Evolutionary conservation across 768 basidiomycete species (phyloP).

Genomic region (Naganishia kalamii): DNA sequence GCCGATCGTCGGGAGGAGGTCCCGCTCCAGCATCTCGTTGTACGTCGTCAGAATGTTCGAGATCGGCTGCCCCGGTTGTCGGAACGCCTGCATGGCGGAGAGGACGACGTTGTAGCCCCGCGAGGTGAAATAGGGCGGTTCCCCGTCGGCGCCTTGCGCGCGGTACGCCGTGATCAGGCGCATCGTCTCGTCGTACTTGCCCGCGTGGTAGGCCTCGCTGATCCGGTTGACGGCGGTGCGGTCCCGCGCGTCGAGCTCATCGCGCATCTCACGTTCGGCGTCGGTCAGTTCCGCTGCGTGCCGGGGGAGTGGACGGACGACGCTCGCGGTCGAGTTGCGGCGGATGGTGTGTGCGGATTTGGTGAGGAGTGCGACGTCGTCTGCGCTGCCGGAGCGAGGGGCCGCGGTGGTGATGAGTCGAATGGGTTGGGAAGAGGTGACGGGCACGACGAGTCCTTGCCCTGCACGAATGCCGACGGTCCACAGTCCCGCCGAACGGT

Average conservation of each 20-base stretch:
- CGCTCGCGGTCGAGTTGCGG: slow-evolving; percentile 1
- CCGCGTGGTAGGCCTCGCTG: not conserved
- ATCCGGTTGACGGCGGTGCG: slow-evolving; percentile 15
- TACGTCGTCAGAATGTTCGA: slow-evolving; percentile 61
- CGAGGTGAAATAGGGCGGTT: slow-evolving; percentile 39
- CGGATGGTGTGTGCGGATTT: not conserved
- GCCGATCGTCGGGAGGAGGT: slow-evolving; percentile 57
- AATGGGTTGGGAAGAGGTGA: not conserved
- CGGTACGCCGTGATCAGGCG: slow-evolving; percentile 30
- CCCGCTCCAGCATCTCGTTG: slow-evolving; percentile 61
- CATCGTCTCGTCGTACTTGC: slow-evolving; percentile 9
- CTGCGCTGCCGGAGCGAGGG: not conserved
- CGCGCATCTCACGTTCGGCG: slow-evolving; percentile 9
- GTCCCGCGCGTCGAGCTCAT: slow-evolving; percentile 16
- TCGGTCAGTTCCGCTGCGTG: not conserved
- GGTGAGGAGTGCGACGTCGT: not conserved
- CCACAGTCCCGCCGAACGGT: too few relatives aligned
- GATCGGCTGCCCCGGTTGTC: slow-evolving; percentile 54
- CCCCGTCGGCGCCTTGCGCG: not conserved
- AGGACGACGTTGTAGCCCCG: slow-evolving; percentile 63
- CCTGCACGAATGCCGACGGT: not conserved
- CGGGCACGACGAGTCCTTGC: not conserved
- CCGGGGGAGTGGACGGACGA: not conserved
- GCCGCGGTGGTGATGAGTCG: not conserved
- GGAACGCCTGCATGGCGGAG: slow-evolving; percentile 50